Evolutionary conservation across 2,329 filamentous ascomycete genomes (phyloP).

Genomic region (Drechslerella stenobrocha): DNA sequence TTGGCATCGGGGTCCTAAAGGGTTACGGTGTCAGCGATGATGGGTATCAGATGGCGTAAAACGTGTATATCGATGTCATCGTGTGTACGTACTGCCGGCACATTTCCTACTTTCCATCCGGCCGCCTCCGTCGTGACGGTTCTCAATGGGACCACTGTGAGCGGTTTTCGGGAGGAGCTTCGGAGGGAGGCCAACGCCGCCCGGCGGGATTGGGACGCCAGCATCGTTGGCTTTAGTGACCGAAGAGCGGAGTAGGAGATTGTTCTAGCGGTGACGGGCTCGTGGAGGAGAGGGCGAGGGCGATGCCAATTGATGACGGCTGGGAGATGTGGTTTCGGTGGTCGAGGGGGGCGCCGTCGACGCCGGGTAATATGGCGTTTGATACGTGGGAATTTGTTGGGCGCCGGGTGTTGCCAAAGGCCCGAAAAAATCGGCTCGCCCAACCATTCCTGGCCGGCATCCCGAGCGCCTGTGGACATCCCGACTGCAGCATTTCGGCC

Average conservation of each 20-base stretch:
- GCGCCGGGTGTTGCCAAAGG: slow-evolving; percentile 15
- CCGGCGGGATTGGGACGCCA: slow-evolving; percentile 42
- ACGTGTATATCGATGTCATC: slow-evolving; percentile 16
- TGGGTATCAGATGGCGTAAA: neutral
- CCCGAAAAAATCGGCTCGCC: slow-evolving; percentile 43
- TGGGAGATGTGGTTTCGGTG: slow-evolving; percentile 2
- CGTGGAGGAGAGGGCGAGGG: slow-evolving; percentile 6
- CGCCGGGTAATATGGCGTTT: slow-evolving; percentile 5
- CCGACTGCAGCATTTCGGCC: slow-evolving; percentile 1
- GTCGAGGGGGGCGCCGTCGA: neutral
- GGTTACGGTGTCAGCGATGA: neutral
- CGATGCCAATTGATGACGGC: neutral
- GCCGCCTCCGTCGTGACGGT: slow-evolving; percentile 30
- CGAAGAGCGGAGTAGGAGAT: neutral
- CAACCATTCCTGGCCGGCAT: slow-evolving; percentile 40
- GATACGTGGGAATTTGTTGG: slow-evolving; percentile 49
- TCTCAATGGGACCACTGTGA: slow-evolving; percentile 21
- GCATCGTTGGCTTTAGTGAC: slow-evolving; percentile 23
- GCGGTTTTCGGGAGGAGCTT: slow-evolving; percentile 42
- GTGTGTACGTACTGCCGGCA: slow-evolving; percentile 17
- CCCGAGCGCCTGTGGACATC: slow-evolving; percentile 15
- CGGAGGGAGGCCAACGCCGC: slow-evolving; percentile 41
- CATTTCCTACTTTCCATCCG: slow-evolving; percentile 13
- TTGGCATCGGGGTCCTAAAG: slow-evolving; percentile 85
- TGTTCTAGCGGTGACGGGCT: neutral